A percentile compares a stretch with the other conserved stretches of the same genome.
phyloP scores from a whole-genome alignment of 148 eudicot genomes.

The Selenicereus undatus region DNA sequence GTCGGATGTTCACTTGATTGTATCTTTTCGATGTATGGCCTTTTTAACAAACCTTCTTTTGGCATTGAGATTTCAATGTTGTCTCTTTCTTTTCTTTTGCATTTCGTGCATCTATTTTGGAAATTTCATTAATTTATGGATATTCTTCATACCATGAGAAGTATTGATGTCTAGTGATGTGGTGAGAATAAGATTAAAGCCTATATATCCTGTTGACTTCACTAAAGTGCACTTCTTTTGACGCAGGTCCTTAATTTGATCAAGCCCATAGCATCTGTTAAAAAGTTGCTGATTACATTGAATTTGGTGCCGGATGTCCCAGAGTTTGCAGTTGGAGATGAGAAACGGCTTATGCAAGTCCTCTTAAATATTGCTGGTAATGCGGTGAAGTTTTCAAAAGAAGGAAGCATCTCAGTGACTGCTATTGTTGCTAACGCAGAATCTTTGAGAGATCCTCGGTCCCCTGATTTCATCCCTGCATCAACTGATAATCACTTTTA shows the following conservation, averaged over 20 bases:
- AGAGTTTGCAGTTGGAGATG: conserved; percentile 78
- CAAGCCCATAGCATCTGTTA: conserved; percentile 79
- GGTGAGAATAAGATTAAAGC: background rate
- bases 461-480: conserved; percentile 59
- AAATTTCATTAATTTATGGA: background rate
- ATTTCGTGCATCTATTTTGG: background rate
- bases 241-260: conserved; percentile 70
- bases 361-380: conserved; percentile 77
- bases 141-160: background rate
- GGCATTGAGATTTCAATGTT: background rate
- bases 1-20: background rate
- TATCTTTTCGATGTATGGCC: background rate
- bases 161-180: background rate
- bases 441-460: conserved; percentile 57
- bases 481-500: conserved; percentile 63
- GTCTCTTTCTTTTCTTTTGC: background rate
- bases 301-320: conserved; percentile 68
- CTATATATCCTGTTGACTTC: background rate
- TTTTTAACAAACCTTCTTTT: background rate
- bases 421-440: conserved; percentile 62
- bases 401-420: conserved; percentile 65
- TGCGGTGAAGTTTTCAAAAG: conserved; percentile 88
- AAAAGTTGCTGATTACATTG: conserved; percentile 51
- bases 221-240: conserved; percentile 23
- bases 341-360: conserved; percentile 80